phyloP scores from a whole-genome alignment of 73 alveolate species.

The Blepharisma japonicum region DNA sequence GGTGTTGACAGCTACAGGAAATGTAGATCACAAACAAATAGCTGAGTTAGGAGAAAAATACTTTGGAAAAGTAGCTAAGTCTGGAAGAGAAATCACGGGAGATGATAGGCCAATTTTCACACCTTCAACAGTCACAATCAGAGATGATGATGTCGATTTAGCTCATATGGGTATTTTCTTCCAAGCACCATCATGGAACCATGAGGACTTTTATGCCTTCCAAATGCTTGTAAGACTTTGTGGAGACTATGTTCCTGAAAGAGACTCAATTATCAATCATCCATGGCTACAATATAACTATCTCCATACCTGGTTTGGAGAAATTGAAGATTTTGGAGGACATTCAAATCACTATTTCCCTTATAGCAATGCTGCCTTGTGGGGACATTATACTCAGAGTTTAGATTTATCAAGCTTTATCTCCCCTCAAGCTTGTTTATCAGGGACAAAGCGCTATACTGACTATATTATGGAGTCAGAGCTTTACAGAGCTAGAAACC shows the following conservation, averaged over 20 bases:
- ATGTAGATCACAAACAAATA: too few species aligned
- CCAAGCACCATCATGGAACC: not conserved
- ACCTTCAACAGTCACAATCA: not conserved
- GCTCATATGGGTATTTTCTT: not conserved
- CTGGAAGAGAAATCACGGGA: not conserved
- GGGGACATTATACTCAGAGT: not conserved
- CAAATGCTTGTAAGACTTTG: not conserved
- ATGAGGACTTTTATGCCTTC: not conserved
- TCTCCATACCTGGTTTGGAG: not conserved
- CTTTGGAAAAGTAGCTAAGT: too few species aligned
- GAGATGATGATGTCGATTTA: slow-evolving; percentile 1
- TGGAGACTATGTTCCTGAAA: slow-evolving; percentile 11
- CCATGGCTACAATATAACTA: not conserved
- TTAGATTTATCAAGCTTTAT: not conserved
- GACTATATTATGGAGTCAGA: not conserved
- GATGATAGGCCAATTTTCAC: not conserved
- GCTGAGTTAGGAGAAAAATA: too few species aligned
- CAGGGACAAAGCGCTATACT: not conserved
- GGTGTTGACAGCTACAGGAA: too few species aligned
- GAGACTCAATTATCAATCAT: not conserved
- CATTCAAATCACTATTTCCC: not conserved
- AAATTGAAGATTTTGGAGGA: not conserved
- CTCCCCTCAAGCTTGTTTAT: too few species aligned
- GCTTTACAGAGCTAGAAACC: not conserved
- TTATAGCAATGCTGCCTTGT: not conserved